Evolutionary conservation across 441 rosid genomes (phyloP).

Genomic region (Eruca vesicaria): DNA sequence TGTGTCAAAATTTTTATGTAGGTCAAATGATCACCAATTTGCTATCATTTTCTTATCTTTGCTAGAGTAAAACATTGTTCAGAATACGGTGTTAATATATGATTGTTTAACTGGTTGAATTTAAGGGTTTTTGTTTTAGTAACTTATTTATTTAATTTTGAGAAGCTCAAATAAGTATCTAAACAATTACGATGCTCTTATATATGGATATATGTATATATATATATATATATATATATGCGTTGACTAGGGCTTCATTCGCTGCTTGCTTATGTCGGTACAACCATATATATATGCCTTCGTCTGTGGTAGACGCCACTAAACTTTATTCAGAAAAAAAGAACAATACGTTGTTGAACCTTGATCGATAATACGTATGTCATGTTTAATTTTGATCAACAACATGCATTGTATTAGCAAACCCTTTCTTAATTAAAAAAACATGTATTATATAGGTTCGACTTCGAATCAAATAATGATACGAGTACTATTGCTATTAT

Average conservation of each 20-base stretch:
- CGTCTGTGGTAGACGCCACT: background rate
- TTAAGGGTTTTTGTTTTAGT: background rate
- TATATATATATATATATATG: too few relatives aligned
- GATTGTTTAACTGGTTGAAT: background rate
- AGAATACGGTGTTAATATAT: background rate
- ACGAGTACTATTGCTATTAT: background rate
- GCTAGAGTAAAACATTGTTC: background rate
- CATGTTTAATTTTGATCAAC: background rate
- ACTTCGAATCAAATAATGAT: background rate
- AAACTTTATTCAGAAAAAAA: background rate
- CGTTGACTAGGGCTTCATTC: too few relatives aligned
- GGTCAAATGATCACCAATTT: background rate
- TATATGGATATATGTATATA: too few relatives aligned
- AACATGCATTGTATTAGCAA: background rate
- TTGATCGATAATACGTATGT: background rate
- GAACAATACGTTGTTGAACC: background rate
- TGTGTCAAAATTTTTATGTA: background rate
- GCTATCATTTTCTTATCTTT: background rate
- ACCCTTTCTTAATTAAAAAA: background rate
- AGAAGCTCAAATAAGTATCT: background rate
- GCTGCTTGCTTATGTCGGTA: background rate
- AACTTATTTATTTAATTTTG: background rate
- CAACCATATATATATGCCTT: background rate
- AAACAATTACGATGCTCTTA: too few relatives aligned
- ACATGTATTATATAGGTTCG: background rate